Conservation (phyloP, 208 protist species). For the Leptomonas pyrrhocoris region DNA sequence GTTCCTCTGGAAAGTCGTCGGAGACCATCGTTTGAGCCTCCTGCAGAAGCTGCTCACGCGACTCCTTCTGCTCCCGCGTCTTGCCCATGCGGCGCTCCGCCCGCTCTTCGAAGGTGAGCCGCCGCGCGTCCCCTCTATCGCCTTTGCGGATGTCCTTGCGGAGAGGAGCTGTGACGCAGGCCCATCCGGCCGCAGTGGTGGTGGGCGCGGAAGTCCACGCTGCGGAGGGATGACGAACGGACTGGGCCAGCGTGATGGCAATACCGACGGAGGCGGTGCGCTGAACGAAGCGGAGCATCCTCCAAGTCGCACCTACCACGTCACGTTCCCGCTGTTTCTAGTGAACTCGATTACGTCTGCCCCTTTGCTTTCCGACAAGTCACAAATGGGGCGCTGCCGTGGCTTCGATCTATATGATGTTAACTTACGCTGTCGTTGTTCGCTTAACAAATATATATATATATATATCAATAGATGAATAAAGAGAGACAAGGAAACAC, state of each 20-base stretch:
- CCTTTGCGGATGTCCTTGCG: constrained; percentile 70
- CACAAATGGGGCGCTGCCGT: too few species aligned
- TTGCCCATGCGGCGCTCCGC: constrained; percentile 80
- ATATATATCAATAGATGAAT: too few species aligned
- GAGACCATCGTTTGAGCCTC: constrained; percentile 71
- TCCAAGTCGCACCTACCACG: too few species aligned
- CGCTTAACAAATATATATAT: too few species aligned
- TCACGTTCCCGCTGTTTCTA: too few species aligned
- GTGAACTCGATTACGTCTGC: too few species aligned
- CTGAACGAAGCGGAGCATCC: constrained; percentile 3
- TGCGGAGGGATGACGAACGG: not conserved
- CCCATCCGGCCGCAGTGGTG: constrained; percentile 2
- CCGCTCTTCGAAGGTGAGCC: constrained; percentile 86
- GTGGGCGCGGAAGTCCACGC: not conserved
- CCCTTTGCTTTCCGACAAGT: too few species aligned
- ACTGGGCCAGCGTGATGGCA: not conserved
- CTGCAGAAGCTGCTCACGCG: constrained; percentile 63
- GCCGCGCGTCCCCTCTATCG: constrained; percentile 73
- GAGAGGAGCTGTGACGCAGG: constrained; percentile 22
- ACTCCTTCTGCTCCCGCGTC: constrained; percentile 60
- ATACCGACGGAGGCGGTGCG: not conserved
- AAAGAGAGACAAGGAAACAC: too few species aligned
- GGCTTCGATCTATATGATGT: too few species aligned
- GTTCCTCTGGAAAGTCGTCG: constrained; percentile 79
- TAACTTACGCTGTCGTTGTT: too few species aligned